phyloP scores from a whole-genome alignment of 352 stramenopile genomes.

The Phytophthora ohioensis region DNA sequence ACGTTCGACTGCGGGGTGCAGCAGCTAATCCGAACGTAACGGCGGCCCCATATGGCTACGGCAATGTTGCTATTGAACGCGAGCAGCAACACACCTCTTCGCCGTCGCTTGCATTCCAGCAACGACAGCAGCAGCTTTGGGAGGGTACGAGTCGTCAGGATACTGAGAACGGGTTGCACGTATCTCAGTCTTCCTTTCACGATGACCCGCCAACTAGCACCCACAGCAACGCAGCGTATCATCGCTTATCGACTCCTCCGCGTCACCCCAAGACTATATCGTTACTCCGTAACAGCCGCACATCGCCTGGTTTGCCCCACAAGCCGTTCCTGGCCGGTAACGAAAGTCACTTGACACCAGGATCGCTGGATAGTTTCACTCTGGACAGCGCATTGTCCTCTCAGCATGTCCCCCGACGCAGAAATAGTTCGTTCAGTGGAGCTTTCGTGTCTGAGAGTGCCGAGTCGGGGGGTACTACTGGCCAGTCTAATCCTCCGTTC shows the following conservation, averaged over 20 bases:
- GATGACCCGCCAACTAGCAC: conserved; percentile 47
- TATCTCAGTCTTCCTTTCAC: conserved; percentile 44
- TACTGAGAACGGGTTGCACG: conserved; percentile 34
- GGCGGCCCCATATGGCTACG: conserved; percentile 77
- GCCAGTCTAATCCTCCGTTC: conserved; percentile 2
- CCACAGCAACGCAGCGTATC: conserved; percentile 34
- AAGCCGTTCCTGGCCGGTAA: conserved; percentile 28
- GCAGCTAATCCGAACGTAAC: conserved; percentile 71
- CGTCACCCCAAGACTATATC: conserved; percentile 71
- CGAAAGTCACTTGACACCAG: conserved; percentile 43
- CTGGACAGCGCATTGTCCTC: conserved; percentile 44
- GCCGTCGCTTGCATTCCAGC: conserved; percentile 42
- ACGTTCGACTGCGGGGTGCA: conserved; percentile 52
- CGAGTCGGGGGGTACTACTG: conserved; percentile 11
- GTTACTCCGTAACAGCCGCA: conserved; percentile 49
- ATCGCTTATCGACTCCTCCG: conserved; percentile 71
- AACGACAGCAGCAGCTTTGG: conserved; percentile 47
- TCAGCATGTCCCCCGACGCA: conserved; percentile 21
- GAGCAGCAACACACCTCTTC: conserved; percentile 39
- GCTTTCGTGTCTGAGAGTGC: conserved; percentile 48
- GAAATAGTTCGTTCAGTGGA: conserved; percentile 57
- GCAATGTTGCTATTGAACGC: conserved; percentile 75
- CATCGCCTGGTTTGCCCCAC: conserved; percentile 41
- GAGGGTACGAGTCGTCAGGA: conserved; percentile 40
- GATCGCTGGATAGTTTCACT: conserved; percentile 77